A percentile compares a stretch with the other conserved stretches of the same genome.
These are phyloP conservation scores for Hypseocharis bilobata DNA, from an alignment of 441 rosid genomes.

Conservation along the genomic window DNA sequence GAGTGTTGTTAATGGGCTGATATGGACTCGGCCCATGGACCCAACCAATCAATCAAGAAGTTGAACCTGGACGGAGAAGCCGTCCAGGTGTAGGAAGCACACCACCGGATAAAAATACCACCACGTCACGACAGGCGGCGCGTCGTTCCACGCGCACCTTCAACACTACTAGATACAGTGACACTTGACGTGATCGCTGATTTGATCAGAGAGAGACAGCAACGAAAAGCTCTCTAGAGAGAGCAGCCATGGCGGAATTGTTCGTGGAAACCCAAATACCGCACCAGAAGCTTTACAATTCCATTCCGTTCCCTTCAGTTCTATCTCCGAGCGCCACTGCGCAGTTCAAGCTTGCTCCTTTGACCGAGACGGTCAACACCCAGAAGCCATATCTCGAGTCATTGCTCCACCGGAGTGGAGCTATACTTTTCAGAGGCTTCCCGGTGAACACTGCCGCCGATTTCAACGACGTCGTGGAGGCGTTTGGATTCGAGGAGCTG, in stretches of 20 bases:
- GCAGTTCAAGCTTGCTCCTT: constrained; percentile 23
- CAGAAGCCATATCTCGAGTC: constrained; percentile 52
- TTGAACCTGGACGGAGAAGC: constrained; percentile 20
- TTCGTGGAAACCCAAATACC: constrained; percentile 37
- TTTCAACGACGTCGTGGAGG: constrained; percentile 71
- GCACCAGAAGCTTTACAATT: constrained; percentile 38
- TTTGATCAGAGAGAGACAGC: neutral
- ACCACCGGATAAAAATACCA: neutral
- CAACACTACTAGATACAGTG: neutral
- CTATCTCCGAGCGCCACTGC: constrained; percentile 30
- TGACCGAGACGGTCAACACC: constrained; percentile 30
- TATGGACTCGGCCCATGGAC: neutral
- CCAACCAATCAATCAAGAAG: neutral
- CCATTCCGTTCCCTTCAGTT: constrained; percentile 45
- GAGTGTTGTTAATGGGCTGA: neutral
- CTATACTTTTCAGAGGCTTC: constrained; percentile 60
- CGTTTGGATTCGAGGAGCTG: constrained; percentile 75
- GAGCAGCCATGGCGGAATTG: constrained; percentile 33
- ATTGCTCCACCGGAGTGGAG: constrained; percentile 52
- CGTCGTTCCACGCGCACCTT: neutral
- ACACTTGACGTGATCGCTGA: neutral
- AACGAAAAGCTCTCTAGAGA: neutral
- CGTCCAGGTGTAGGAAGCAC: neutral
- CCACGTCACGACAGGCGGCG: neutral
- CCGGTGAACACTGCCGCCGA: constrained; percentile 46